phyloP scores from a whole-genome alignment of 768 basidiomycete genomes.

The Calocybe indica region DNA sequence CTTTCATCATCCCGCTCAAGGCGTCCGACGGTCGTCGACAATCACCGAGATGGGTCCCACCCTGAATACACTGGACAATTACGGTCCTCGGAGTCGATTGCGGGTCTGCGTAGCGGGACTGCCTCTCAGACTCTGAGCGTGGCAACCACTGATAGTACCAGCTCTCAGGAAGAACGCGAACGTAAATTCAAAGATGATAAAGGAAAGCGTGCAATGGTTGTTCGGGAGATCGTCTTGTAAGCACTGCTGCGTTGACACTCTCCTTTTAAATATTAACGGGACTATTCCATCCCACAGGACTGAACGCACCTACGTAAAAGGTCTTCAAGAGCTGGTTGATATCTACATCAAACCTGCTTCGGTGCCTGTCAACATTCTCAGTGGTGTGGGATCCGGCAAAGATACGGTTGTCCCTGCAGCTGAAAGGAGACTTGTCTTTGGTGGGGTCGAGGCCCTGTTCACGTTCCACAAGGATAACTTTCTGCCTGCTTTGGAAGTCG shows the following conservation, averaged over 20 bases:
- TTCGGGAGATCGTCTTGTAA: slow-evolving; percentile 89
- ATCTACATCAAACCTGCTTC: slow-evolving; percentile 91
- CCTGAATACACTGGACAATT: slow-evolving; percentile 48
- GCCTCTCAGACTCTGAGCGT: slow-evolving; percentile 67
- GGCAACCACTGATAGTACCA: slow-evolving; percentile 67
- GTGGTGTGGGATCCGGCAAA: slow-evolving; percentile 64
- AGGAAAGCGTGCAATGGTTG: slow-evolving; percentile 72
- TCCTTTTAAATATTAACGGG: too few species aligned
- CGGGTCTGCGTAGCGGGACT: slow-evolving; percentile 52
- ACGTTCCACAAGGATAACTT: slow-evolving; percentile 93
- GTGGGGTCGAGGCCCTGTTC: slow-evolving; percentile 82
- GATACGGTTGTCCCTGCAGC: slow-evolving; percentile 81
- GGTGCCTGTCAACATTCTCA: slow-evolving; percentile 61
- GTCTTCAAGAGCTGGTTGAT: slow-evolving; percentile 89
- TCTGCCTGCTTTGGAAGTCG: slow-evolving; percentile 82
- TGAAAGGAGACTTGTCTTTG: slow-evolving; percentile 90
- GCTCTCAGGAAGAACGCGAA: slow-evolving; percentile 56
- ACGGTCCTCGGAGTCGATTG: slow-evolving; percentile 59
- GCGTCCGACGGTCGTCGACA: slow-evolving; percentile 63
- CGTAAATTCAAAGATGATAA: slow-evolving; percentile 92
- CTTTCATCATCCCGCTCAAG: slow-evolving; percentile 41
- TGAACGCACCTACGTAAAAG: slow-evolving; percentile 91
- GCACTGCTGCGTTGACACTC: slow-evolving; percentile 22
- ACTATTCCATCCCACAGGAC: slow-evolving; percentile 44
- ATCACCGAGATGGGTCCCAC: slow-evolving; percentile 52